phyloP scores from a whole-genome alignment of 805 yeast species.

The Pichia sporocuriosa region DNA sequence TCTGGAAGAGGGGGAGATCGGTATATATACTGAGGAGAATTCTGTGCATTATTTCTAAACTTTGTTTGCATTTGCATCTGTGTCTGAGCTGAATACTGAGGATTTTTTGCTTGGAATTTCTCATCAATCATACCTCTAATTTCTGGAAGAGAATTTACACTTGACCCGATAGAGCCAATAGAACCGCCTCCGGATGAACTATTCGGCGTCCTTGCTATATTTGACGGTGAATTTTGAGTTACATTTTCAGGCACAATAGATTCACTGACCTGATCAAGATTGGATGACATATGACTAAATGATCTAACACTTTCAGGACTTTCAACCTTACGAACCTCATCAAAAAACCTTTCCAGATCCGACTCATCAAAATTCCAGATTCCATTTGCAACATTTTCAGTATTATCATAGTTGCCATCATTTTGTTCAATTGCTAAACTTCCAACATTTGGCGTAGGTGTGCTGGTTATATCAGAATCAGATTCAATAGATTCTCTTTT shows the following conservation, averaged over 20 bases:
- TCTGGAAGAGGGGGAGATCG: neutral
- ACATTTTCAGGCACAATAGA: neutral
- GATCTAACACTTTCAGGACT: conserved; percentile 24
- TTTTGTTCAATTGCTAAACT: neutral
- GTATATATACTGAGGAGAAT: neutral
- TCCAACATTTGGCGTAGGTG: neutral
- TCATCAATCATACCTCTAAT: too few relatives aligned
- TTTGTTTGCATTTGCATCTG: neutral
- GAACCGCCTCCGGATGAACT: neutral
- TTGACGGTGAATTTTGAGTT: neutral
- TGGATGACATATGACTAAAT: conserved; percentile 4
- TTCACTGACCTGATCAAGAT: neutral
- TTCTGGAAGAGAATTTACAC: neutral
- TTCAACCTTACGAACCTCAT: conserved; percentile 34
- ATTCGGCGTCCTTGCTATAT: neutral
- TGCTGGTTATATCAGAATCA: neutral
- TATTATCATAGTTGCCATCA: neutral
- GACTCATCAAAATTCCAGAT: conserved; percentile 32
- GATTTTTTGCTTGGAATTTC: too few relatives aligned
- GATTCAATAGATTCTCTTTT: neutral
- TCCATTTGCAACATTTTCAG: neutral
- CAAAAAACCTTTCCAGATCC: conserved; percentile 41
- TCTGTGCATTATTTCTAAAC: neutral
- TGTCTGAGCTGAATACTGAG: too few relatives aligned
- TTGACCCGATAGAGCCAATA: neutral